These are phyloP conservation scores for Fusarium anguioides DNA, from an alignment of 2,329 filamentous ascomycete genomes.

Conservation along the genomic window DNA sequence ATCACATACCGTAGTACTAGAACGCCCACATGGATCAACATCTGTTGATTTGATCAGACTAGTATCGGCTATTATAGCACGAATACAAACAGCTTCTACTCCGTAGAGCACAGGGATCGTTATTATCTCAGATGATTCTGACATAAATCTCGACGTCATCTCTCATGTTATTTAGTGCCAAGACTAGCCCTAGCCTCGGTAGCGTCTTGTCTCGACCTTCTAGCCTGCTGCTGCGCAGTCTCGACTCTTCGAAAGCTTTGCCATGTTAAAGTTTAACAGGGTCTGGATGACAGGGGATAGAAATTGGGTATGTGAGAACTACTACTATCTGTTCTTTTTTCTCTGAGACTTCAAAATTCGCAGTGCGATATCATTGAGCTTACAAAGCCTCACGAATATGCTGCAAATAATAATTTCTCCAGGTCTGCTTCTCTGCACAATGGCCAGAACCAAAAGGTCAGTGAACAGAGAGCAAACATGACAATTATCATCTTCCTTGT, in stretches of 20 bases:
- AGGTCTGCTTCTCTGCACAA: not conserved
- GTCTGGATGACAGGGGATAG: conserved; percentile 20
- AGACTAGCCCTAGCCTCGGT: conserved; percentile 27
- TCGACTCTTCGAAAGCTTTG: conserved; percentile 28
- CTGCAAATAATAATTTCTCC: not conserved
- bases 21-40: not conserved
- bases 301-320: not conserved
- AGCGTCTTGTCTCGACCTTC: conserved; percentile 34
- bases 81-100: not conserved
- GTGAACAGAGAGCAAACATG: not conserved
- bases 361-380: not conserved
- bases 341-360: not conserved
- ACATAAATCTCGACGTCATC: conserved; percentile 29
- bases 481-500: not conserved
- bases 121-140: conserved; percentile 2
- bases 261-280: conserved; percentile 21
- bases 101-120: conserved; percentile 1
- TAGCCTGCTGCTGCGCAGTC: conserved; percentile 27
- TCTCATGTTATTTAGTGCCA: conserved; percentile 9
- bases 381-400: not conserved
- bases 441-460: too few species aligned
- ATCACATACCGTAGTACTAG: too few species aligned
- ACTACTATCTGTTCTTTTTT: not conserved
- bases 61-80: not conserved
- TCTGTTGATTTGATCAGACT: not conserved